These are phyloP conservation scores for Periglandula ipomoeae DNA, from an alignment of 2,329 filamentous ascomycete genomes.

Conservation along the genomic window DNA sequence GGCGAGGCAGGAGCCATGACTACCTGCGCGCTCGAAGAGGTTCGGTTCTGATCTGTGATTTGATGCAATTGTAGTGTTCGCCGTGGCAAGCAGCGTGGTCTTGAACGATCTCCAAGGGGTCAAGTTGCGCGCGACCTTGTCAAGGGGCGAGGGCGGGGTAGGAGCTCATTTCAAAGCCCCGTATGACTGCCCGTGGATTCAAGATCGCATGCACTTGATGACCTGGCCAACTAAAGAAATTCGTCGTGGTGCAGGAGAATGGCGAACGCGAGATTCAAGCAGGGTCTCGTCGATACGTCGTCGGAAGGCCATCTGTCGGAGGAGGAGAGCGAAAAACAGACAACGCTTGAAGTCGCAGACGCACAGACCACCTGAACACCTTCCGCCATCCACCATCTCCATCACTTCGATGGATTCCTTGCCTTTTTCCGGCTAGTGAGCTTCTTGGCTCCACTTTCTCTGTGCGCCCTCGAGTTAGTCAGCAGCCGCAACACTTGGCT, in stretches of 20 bases:
- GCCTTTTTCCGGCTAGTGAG: slow-evolving; percentile 5
- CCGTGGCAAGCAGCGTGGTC: neutral
- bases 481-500: slow-evolving; percentile 3
- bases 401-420: neutral
- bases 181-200: slow-evolving; percentile 8
- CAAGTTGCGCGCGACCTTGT: slow-evolving; percentile 21
- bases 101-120: neutral
- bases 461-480: slow-evolving; percentile 5
- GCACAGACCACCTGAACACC: slow-evolving; percentile 12
- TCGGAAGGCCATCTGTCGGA: slow-evolving; percentile 18
- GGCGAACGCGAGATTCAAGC: slow-evolving; percentile 15
- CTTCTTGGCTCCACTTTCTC: neutral
- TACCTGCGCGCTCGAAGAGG: neutral
- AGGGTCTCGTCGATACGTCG: slow-evolving; percentile 26
- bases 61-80: neutral
- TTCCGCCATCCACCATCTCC: neutral
- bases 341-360: slow-evolving; percentile 29
- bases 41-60: neutral
- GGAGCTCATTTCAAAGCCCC: slow-evolving; percentile 14
- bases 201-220: slow-evolving; percentile 13
- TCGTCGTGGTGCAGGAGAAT: slow-evolving; percentile 18
- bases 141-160: slow-evolving; percentile 19
- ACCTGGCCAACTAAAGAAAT: slow-evolving; percentile 12
- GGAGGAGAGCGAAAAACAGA: slow-evolving; percentile 27
- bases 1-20: slow-evolving; percentile 26